phyloP scores from a whole-genome alignment of 164 flowering plant species.

The Echeveria elegans region DNA sequence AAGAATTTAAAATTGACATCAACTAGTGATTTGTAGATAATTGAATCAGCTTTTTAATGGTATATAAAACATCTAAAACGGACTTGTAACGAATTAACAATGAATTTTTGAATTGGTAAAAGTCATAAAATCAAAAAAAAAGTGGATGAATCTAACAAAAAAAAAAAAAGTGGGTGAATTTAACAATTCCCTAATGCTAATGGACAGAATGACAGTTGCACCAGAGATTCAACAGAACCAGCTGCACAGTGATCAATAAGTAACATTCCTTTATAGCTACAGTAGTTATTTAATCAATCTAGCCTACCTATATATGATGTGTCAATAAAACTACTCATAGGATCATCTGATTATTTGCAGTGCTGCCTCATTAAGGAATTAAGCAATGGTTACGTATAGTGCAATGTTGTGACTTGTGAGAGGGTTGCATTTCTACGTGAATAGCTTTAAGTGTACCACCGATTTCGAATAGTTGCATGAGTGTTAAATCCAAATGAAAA shows the following conservation, averaged over 20 bases:
- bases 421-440: background rate
- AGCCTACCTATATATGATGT: background rate
- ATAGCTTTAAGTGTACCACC: background rate
- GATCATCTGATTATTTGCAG: background rate
- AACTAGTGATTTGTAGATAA: no score
- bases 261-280: background rate
- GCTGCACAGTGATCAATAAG: background rate
- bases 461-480: background rate
- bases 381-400: background rate
- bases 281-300: background rate
- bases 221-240: background rate
- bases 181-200: no score
- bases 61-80: no score
- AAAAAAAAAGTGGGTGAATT: no score
- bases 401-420: background rate
- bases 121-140: no score
- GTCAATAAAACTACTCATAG: background rate
- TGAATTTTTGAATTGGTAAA: no score
- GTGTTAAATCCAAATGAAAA: background rate
- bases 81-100: no score
- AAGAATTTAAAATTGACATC: no score
- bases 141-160: no score
- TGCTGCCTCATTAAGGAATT: background rate
- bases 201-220: slow-evolving; percentile 7
- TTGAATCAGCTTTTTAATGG: no score